A percentile compares a stretch with the other conserved stretches of the same genome.
phyloP scores from a whole-genome alignment of 176 grass and related monocot genomes.

The Alloteropsis semialata region DNA sequence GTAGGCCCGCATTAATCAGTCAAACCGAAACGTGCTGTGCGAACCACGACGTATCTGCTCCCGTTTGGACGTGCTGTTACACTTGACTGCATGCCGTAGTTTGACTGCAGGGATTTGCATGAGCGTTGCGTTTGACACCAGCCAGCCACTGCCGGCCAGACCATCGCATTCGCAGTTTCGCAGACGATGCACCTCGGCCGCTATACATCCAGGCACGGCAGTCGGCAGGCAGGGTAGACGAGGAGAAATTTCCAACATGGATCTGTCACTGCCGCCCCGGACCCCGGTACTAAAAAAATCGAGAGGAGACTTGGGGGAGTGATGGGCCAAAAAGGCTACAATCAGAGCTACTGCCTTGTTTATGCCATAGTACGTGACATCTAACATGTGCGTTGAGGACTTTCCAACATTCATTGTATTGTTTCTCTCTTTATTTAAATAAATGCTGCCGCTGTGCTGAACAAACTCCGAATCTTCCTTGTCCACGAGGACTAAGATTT shows the following conservation, averaged over 20 bases:
- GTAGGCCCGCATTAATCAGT: not conserved
- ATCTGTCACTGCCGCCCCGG: not conserved
- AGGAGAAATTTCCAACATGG: not conserved
- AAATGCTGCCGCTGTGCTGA: not conserved
- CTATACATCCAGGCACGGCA: not conserved
- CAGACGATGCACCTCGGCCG: not conserved
- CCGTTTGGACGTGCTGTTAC: not conserved
- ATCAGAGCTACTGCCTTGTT: not conserved
- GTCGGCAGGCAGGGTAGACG: no score
- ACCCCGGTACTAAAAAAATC: not conserved
- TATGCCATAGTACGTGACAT: not conserved
- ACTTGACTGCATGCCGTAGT: not conserved
- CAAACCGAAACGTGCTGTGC: not conserved
- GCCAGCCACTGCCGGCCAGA: no score
- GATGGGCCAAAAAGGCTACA: not conserved
- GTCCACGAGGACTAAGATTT: no score
- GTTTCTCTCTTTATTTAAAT: not conserved
- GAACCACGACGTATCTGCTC: not conserved
- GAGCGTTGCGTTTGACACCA: no score
- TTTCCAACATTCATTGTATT: not conserved
- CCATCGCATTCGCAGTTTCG: no score
- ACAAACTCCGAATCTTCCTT: constrained; percentile 12
- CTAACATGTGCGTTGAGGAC: not conserved
- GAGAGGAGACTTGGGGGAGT: not conserved
- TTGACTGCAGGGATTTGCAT: not conserved